These are phyloP conservation scores for Chrysoporthe puriensis DNA, from an alignment of 2,329 filamentous ascomycete species.

Conservation along the genomic window DNA sequence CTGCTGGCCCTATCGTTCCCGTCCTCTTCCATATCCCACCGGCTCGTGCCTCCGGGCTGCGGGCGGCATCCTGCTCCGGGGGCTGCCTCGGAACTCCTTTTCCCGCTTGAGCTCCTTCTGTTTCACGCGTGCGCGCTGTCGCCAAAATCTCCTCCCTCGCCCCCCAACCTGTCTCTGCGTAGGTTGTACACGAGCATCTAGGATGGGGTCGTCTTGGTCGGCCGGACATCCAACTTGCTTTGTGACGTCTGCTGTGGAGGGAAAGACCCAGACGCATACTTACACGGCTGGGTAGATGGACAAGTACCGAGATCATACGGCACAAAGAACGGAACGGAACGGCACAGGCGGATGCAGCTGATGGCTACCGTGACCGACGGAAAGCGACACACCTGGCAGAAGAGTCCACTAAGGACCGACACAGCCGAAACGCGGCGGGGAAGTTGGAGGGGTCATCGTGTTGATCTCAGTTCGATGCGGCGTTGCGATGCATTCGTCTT, in stretches of 20 bases:
- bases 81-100: conserved; percentile 44
- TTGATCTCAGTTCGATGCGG: too few species aligned
- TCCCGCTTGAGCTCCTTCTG: conserved; percentile 43
- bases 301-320: conserved; percentile 37
- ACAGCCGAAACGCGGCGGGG: too few species aligned
- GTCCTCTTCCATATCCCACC: conserved; percentile 45
- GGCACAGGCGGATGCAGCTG: too few species aligned
- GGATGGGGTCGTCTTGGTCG: conserved; percentile 46
- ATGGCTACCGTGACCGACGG: too few species aligned
- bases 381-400: too few species aligned
- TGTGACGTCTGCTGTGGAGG: conserved; percentile 65
- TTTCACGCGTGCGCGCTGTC: conserved; percentile 53
- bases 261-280: conserved; percentile 71
- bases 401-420: too few species aligned
- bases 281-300: conserved; percentile 80
- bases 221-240: neutral
- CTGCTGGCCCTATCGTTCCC: conserved; percentile 21
- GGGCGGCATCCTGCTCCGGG: conserved; percentile 1
- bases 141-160: conserved; percentile 56
- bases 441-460: too few species aligned
- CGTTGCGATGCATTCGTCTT: too few species aligned
- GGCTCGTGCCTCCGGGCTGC: conserved; percentile 31
- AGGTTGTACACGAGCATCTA: conserved; percentile 53
- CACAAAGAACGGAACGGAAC: too few species aligned
- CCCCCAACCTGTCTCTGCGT: conserved; percentile 41